Evolutionary conservation across 352 stramenopile genomes (phyloP).

Genomic region (Phytophthora colocasiae): DNA sequence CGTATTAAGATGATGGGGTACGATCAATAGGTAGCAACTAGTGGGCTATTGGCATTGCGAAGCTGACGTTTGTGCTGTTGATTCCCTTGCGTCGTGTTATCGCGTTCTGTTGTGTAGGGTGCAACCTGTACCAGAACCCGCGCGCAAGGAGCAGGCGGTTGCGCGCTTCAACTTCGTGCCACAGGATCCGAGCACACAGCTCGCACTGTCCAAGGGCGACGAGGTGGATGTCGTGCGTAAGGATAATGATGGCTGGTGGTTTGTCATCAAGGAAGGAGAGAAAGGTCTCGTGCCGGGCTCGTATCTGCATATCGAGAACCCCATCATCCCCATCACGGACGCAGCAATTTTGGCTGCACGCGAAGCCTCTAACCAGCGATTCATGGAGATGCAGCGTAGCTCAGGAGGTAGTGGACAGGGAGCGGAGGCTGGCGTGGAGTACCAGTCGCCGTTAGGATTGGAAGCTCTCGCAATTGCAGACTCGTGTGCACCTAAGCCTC

Average conservation of each 20-base stretch:
- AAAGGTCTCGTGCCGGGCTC: slow-evolving; percentile 83
- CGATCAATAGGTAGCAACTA: slow-evolving; percentile 3
- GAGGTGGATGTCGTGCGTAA: slow-evolving; percentile 82
- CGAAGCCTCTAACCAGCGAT: slow-evolving; percentile 80
- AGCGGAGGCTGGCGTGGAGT: slow-evolving; percentile 43
- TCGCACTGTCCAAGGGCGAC: slow-evolving; percentile 76
- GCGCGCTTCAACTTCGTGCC: slow-evolving; percentile 84
- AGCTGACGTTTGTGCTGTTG: slow-evolving; percentile 7
- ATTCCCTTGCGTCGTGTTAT: slow-evolving; percentile 23
- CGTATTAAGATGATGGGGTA: slow-evolving; percentile 65
- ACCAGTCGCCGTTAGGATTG: slow-evolving; percentile 47
- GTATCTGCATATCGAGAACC: slow-evolving; percentile 77
- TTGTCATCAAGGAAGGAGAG: slow-evolving; percentile 77
- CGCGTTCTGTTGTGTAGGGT: slow-evolving; percentile 28
- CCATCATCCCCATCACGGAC: slow-evolving; percentile 59
- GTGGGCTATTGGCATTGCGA: not conserved
- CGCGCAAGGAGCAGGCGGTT: slow-evolving; percentile 69
- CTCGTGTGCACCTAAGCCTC: slow-evolving; percentile 44
- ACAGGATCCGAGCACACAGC: slow-evolving; percentile 71
- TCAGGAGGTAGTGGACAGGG: slow-evolving; percentile 33
- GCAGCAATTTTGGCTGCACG: slow-evolving; percentile 70
- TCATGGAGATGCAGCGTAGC: slow-evolving; percentile 55
- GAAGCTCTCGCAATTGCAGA: slow-evolving; percentile 39
- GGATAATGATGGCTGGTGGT: slow-evolving; percentile 87
- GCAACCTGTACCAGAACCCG: slow-evolving; percentile 38